Conservation (phyloP, 2,329 filamentous ascomycete species). For the Aphanocladium album region DNA sequence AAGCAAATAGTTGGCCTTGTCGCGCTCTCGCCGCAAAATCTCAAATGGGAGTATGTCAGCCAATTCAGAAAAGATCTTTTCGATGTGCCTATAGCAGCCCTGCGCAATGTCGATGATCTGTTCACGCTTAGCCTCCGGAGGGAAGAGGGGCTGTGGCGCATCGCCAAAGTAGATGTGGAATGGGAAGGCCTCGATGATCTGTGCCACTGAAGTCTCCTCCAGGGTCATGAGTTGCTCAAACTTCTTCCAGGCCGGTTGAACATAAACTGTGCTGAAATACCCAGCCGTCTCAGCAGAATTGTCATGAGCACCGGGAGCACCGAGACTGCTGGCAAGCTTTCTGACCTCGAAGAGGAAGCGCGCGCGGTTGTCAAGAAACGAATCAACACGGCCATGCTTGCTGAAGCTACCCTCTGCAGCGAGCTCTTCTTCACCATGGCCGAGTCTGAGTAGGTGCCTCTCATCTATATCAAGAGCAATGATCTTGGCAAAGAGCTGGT, state of each 20-base stretch:
- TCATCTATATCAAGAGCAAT: conserved; percentile 94
- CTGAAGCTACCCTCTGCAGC: conserved; percentile 82
- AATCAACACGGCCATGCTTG: conserved; percentile 92
- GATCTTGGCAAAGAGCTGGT: conserved; percentile 97
- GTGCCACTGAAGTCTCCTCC: conserved; percentile 50
- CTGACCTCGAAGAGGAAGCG: conserved; percentile 77
- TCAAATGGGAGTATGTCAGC: conserved; percentile 94
- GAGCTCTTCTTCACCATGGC: conserved; percentile 92
- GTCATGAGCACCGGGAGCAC: conserved; percentile 87
- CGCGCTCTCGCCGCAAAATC: conserved; percentile 78
- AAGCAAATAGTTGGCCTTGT: conserved; percentile 94
- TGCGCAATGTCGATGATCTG: conserved; percentile 68
- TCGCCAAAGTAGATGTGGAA: conserved; percentile 85
- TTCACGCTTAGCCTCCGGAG: conserved; percentile 58
- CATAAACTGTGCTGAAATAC: conserved; percentile 91
- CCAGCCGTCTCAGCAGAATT: conserved; percentile 95
- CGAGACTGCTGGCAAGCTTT: conserved; percentile 77
- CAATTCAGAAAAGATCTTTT: conserved; percentile 85
- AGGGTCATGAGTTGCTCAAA: conserved; percentile 60
- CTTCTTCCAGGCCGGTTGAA: conserved; percentile 81
- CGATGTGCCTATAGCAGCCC: conserved; percentile 84
- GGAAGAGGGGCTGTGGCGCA: conserved; percentile 81
- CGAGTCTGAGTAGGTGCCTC: conserved; percentile 83
- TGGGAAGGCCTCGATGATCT: conserved; percentile 72
- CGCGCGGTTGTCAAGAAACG: conserved; percentile 83